Evolutionary conservation across 495 filamentous ascomycete genomes (phyloP), one percentile per base, ranked within the genome.

Genomic region (Glarea lozoyensis): DNA sequence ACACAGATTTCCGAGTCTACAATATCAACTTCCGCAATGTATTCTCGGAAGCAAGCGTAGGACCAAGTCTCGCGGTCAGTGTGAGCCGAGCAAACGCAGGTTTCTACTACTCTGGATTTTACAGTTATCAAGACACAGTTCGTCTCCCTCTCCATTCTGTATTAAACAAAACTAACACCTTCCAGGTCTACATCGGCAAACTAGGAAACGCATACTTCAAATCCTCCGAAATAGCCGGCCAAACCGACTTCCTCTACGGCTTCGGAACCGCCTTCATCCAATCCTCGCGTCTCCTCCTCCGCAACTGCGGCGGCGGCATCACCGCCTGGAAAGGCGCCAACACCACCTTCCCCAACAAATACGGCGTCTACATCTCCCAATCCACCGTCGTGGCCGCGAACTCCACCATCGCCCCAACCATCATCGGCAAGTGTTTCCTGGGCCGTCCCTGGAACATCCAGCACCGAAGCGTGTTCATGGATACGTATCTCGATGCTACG

Each of bases 291-390:
- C 42, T 79, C 5, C 55, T 58, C 3, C 63, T 81, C 19, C 68
- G 77, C 22, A 55, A 56, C 39, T 79, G 75, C 52, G 77, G 76
- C 19, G 76, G 77, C 44, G 76, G 77, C 35, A 69, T 80, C 36
- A 78, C 73, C n/a, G 76, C 76, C 5, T 80, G 76, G 77, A 81
- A 81, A 42, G 76, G 75, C 11, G 75, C 69, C 1, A 81, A 81
- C 56, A 79, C 75, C 0, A 79, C 73, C 17, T 76, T 72, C 44
- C 49, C 50, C 4, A 81, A 81, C 57, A 78, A 76, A 43, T 81
- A 77, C 59, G 76, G 76, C 20, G 64, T 76, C 13, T 81, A 80
- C 57, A 70, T 81, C 45, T 59, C 66, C 29, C 63, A 70, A 42
- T 72, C 67, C 17, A 58, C 50, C 23, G 58, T 76, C 19, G 50